A percentile compares a stretch with the other conserved stretches of the same genome.
Conservation (phyloP, 805 yeast species). For the Myxozyma lipomycoides region DNA sequence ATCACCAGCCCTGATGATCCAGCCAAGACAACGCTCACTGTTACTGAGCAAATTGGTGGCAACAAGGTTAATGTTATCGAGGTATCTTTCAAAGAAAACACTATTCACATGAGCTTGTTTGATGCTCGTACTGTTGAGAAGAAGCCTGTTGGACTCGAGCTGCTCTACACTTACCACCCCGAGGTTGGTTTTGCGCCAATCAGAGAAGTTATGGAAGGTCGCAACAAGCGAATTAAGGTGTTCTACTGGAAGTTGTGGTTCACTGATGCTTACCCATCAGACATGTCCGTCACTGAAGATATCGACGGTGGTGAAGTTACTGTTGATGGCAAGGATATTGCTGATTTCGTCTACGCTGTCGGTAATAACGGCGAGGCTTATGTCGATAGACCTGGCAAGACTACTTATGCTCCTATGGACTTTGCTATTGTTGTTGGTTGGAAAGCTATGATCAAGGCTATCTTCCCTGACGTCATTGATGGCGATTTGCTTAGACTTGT, state of each 20-base stretch:
- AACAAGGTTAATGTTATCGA: slow-evolving; percentile 56
- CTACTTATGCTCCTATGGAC: slow-evolving; percentile 95
- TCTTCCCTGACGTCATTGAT: slow-evolving; percentile 93
- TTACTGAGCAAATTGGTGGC: slow-evolving; percentile 71
- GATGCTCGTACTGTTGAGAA: slow-evolving; percentile 85
- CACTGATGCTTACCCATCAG: slow-evolving; percentile 46
- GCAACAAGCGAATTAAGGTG: slow-evolving; percentile 89
- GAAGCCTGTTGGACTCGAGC: slow-evolving; percentile 66
- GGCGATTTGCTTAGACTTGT: slow-evolving; percentile 94
- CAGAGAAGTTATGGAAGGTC: slow-evolving; percentile 79
- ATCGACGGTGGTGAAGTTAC: slow-evolving; percentile 67
- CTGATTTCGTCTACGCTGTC: slow-evolving; percentile 93
- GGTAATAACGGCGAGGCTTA: slow-evolving; percentile 97
- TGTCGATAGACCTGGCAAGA: slow-evolving; percentile 80
- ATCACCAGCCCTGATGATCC: slow-evolving; percentile 51
- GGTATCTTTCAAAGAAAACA: slow-evolving; percentile 50
- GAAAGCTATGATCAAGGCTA: slow-evolving; percentile 97
- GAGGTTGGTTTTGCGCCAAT: slow-evolving; percentile 95
- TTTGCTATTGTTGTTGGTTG: slow-evolving; percentile 98
- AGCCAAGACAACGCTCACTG: slow-evolving; percentile 56
- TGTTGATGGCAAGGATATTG: slow-evolving; percentile 70
- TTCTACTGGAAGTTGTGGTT: slow-evolving; percentile 99
- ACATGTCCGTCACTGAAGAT: slow-evolving; percentile 59
- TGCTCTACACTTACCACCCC: slow-evolving; percentile 75
- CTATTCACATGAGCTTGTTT: slow-evolving; percentile 68